Conservation (phyloP, 208 protist species). For the Zelonia costaricensis region DNA sequence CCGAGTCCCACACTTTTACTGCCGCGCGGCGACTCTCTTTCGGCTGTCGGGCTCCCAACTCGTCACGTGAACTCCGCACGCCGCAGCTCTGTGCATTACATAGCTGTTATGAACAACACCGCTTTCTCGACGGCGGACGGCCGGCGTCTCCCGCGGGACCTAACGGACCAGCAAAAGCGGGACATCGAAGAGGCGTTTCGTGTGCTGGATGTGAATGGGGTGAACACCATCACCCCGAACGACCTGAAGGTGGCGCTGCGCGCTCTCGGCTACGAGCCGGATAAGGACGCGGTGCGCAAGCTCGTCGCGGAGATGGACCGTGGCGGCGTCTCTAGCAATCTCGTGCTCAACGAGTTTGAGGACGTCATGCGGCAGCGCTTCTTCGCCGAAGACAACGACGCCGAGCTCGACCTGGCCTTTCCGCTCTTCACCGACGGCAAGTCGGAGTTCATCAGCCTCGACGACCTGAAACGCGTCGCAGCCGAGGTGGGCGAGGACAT, state of each 20-base stretch:
- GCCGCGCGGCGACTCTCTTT: too few relatives aligned
- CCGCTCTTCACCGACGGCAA: slow-evolving; percentile 94
- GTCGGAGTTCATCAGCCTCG: slow-evolving; percentile 95
- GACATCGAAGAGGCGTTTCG: slow-evolving; percentile 96
- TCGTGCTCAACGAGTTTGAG: slow-evolving; percentile 91
- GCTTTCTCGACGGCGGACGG: slow-evolving; percentile 52
- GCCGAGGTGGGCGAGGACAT: slow-evolving; percentile 95
- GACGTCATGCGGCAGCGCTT: slow-evolving; percentile 92
- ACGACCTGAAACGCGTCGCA: slow-evolving; percentile 96
- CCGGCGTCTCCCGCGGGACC: slow-evolving; percentile 71
- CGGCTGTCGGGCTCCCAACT: too few relatives aligned
- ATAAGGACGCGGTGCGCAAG: slow-evolving; percentile 91
- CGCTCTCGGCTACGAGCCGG: slow-evolving; percentile 95
- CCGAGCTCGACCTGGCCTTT: slow-evolving; percentile 95
- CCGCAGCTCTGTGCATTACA: not conserved
- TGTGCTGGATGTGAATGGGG: slow-evolving; percentile 95
- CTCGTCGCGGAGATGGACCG: slow-evolving; percentile 94
- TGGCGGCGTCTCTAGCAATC: slow-evolving; percentile 87
- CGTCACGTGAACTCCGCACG: too few relatives aligned
- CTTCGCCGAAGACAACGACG: slow-evolving; percentile 84
- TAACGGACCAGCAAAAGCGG: slow-evolving; percentile 85
- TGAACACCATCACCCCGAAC: slow-evolving; percentile 91
- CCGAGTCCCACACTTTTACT: not conserved
- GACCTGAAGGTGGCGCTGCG: slow-evolving; percentile 95
- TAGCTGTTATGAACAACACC: slow-evolving; percentile 42